These are phyloP conservation scores for Phytophthora pistaciae DNA, from an alignment of 352 stramenopile genomes.

Conservation along the genomic window DNA sequence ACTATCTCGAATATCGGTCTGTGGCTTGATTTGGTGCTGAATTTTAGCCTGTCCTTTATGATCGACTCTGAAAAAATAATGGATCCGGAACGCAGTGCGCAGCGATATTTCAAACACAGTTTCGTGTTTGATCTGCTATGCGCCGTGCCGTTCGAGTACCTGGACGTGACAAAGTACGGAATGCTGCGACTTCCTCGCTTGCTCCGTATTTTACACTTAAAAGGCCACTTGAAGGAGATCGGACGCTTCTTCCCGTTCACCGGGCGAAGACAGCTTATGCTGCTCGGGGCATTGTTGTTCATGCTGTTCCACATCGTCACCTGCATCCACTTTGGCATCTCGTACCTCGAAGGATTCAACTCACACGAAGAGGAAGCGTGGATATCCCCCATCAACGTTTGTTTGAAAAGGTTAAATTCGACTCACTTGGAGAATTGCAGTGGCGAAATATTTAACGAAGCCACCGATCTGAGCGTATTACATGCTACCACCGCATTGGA, in stretches of 20 bases:
- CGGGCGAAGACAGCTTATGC: conserved; percentile 48
- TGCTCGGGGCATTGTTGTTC: conserved; percentile 51
- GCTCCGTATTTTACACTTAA: conserved; percentile 40
- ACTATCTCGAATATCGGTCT: conserved; percentile 46
- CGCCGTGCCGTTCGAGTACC: conserved; percentile 52
- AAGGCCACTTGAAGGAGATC: conserved; percentile 42
- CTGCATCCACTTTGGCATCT: conserved; percentile 53
- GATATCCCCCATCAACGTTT: conserved; percentile 38
- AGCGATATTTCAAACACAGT: conserved; percentile 40
- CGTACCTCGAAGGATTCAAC: conserved; percentile 49
- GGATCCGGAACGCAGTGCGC: conserved; percentile 45
- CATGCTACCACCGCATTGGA: conserved; percentile 25
- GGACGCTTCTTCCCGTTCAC: conserved; percentile 57
- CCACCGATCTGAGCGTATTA: conserved; percentile 17
- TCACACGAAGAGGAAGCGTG: conserved; percentile 36
- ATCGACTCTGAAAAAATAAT: conserved; percentile 65
- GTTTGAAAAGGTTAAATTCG: conserved; percentile 26
- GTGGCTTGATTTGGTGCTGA: conserved; percentile 58
- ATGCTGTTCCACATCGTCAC: conserved; percentile 66
- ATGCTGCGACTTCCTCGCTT: conserved; percentile 52
- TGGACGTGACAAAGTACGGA: conserved; percentile 34
- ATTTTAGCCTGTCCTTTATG: conserved; percentile 66
- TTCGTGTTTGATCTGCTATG: conserved; percentile 61
- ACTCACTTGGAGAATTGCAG: conserved; percentile 26
- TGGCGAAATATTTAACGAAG: conserved; percentile 6